Evolutionary conservation across 768 basidiomycete species (phyloP).

Genomic region (Trametes cinnabarina): DNA sequence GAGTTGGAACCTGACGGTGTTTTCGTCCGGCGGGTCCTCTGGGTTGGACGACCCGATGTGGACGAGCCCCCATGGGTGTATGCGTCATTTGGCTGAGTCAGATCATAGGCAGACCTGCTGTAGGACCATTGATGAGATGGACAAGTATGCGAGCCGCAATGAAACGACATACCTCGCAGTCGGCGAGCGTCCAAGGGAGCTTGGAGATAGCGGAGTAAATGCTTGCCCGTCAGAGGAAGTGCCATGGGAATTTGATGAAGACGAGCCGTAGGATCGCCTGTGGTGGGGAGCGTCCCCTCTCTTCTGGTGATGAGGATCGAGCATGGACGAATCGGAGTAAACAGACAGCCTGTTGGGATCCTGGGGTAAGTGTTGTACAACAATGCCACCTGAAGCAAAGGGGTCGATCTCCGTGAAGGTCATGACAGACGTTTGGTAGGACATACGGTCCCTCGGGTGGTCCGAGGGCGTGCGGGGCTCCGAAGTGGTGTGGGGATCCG

Average conservation of each 20-base stretch:
- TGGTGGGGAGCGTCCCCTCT: slow-evolving; percentile 36
- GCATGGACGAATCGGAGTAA: slow-evolving; percentile 50
- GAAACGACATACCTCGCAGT: slow-evolving; percentile 9
- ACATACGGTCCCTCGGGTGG: slow-evolving; percentile 27
- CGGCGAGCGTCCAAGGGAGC: slow-evolving; percentile 11
- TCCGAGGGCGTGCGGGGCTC: slow-evolving; percentile 58
- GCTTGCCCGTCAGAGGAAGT: slow-evolving; percentile 19
- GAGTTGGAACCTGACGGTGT: slow-evolving; percentile 20
- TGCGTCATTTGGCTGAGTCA: slow-evolving; percentile 7
- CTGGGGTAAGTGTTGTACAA: slow-evolving; percentile 37
- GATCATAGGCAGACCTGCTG: slow-evolving; percentile 10
- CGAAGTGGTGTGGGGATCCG: slow-evolving; percentile 29
- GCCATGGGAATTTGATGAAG: slow-evolving; percentile 52
- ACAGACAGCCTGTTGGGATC: slow-evolving; percentile 52
- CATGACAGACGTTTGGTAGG: slow-evolving; percentile 51
- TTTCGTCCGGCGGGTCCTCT: slow-evolving; percentile 13
- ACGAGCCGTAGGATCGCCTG: slow-evolving; percentile 55
- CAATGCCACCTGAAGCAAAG: slow-evolving; percentile 52
- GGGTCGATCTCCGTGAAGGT: slow-evolving; percentile 66
- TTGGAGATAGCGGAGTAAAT: slow-evolving; percentile 9
- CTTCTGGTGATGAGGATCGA: slow-evolving; percentile 43
- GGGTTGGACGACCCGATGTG: background rate
- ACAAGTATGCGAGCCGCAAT: background rate
- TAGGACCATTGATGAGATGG: background rate
- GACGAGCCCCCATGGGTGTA: background rate